phyloP scores from a whole-genome alignment of 148 eudicot genomes.

The Rhododendron henanense region DNA sequence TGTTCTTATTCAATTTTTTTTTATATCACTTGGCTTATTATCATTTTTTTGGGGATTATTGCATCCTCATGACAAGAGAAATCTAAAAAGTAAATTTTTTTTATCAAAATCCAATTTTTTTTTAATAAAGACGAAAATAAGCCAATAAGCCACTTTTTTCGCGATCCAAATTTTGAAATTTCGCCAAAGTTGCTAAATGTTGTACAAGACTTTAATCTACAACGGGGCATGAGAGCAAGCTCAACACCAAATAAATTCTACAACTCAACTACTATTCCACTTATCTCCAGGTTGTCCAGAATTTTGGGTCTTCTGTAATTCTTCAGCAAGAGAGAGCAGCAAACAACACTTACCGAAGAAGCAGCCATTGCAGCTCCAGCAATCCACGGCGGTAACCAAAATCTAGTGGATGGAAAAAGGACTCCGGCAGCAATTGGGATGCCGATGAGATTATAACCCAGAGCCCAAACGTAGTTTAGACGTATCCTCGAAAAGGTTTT shows the following conservation, averaged over 20 bases:
- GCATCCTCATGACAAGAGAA: no score
- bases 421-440: slow-evolving; percentile 89
- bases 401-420: slow-evolving; percentile 66
- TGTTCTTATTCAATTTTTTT: no score
- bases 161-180: background rate
- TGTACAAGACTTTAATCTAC: no score
- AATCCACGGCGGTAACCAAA: slow-evolving; percentile 92
- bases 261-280: slow-evolving; percentile 48
- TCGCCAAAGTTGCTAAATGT: no score
- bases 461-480: slow-evolving; percentile 85
- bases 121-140: no score
- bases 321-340: slow-evolving; percentile 85
- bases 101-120: no score
- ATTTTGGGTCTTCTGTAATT: slow-evolving; percentile 58
- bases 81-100: no score
- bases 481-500: slow-evolving; percentile 79
- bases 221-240: no score
- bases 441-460: slow-evolving; percentile 75
- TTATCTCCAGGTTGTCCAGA: slow-evolving; percentile 48
- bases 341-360: slow-evolving; percentile 90
- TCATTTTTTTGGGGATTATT: no score
- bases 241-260: background rate
- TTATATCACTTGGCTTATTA: no score
- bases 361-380: slow-evolving; percentile 99
- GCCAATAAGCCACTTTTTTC: no score